These are phyloP conservation scores for Choanephora cucurbitarum DNA, from an alignment of 371 early-diverging fungal species.

Conservation along the genomic window DNA sequence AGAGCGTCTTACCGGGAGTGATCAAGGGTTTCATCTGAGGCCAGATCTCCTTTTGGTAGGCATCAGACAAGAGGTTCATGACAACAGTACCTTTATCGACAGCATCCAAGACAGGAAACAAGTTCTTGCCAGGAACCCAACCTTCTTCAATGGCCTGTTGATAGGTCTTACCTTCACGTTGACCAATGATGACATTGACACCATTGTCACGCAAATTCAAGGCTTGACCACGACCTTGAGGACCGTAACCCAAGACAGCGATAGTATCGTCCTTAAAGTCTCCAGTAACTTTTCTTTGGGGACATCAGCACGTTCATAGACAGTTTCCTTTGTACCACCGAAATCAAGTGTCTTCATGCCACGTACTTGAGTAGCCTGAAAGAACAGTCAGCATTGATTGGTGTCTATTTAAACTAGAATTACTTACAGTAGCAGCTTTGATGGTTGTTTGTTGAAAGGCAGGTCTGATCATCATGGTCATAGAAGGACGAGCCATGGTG, in stretches of 20 bases:
- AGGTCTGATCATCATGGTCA: conserved; percentile 22
- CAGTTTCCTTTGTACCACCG: conserved; percentile 90
- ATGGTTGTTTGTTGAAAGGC: conserved; percentile 24
- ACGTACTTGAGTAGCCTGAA: conserved; percentile 64
- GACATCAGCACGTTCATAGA: conserved; percentile 95
- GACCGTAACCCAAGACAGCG: conserved; percentile 97
- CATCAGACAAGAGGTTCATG: conserved; percentile 96
- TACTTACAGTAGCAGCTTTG: conserved; percentile 34
- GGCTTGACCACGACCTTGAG: conserved; percentile 96
- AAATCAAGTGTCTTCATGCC: conserved; percentile 93
- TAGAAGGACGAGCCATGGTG: conserved; percentile 35
- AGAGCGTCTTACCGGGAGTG: conserved; percentile 96
- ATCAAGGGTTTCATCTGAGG: conserved; percentile 84
- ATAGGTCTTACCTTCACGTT: conserved; percentile 93
- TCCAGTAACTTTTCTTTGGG: conserved; percentile 89
- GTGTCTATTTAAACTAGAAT: not conserved
- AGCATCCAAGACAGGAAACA: conserved; percentile 94
- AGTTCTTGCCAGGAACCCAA: conserved; percentile 95
- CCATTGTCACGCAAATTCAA: conserved; percentile 97
- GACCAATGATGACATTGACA: conserved; percentile 94
- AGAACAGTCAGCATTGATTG: too few species aligned
- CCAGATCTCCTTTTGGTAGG: conserved; percentile 95
- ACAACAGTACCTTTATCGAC: conserved; percentile 88
- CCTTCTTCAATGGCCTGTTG: conserved; percentile 94
- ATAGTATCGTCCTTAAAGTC: conserved; percentile 93